phyloP scores from a whole-genome alignment of 306 rosid genomes.

The Erythrophleum fordii region DNA sequence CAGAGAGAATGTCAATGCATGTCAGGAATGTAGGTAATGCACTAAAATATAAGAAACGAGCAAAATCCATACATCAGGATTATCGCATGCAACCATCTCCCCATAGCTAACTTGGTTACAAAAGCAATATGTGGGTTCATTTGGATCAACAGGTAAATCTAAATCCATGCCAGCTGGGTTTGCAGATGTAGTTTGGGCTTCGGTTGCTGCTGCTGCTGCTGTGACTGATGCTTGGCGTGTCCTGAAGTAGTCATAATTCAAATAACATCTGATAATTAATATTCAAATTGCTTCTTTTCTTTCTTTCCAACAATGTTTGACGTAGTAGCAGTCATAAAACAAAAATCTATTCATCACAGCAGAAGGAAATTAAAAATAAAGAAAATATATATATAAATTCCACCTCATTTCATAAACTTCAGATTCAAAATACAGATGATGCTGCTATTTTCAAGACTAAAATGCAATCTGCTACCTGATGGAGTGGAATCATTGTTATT shows the following conservation, averaged over 20 bases:
- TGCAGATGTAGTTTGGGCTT: constrained; percentile 40
- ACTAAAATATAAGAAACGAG: background rate
- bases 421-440: constrained; percentile 1
- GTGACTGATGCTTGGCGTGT: constrained; percentile 47
- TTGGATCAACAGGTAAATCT: constrained; percentile 60
- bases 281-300: constrained; percentile 26
- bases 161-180: constrained; percentile 56
- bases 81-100: constrained; percentile 60
- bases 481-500: constrained; percentile 1
- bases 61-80: constrained; percentile 48
- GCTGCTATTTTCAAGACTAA: background rate
- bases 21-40: constrained; percentile 10
- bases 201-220: constrained; percentile 41
- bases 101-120: constrained; percentile 66
- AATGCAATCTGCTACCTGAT: constrained; percentile 12
- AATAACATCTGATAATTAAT: constrained; percentile 21
- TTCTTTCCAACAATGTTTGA: background rate
- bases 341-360: constrained; percentile 14
- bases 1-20: constrained; percentile 28
- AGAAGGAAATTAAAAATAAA: background rate
- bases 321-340: constrained; percentile 13
- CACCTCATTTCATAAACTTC: background rate
- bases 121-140: constrained; percentile 61
- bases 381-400: background rate
- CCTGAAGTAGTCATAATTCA: constrained; percentile 40